Percentiles rank a stretch among this genome's conserved stretches.
These are phyloP conservation scores for Coemansia erecta DNA, from an alignment of 192 early-diverging fungal genomes.

Conservation along the genomic window DNA sequence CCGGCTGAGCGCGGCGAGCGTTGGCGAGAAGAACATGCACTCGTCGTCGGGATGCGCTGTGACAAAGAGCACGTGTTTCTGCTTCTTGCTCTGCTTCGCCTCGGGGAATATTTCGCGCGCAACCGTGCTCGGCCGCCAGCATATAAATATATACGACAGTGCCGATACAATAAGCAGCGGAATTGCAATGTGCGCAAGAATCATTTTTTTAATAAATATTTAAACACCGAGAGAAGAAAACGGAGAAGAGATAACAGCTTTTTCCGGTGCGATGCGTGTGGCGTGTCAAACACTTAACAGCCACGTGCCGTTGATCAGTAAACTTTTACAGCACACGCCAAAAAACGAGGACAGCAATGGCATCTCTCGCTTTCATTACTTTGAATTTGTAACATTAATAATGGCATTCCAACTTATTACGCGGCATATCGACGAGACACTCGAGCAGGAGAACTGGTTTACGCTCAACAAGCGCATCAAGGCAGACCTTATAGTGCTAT, in stretches of 20 bases:
- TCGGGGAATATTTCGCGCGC: slow-evolving; percentile 33
- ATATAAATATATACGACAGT: slow-evolving; percentile 24
- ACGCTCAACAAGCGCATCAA: slow-evolving; percentile 64
- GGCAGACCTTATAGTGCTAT: slow-evolving; percentile 69
- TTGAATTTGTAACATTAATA: not conserved
- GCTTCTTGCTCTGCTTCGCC: slow-evolving; percentile 36
- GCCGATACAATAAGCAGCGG: slow-evolving; percentile 35
- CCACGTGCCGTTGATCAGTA: too few relatives aligned
- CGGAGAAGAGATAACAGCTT: too few relatives aligned
- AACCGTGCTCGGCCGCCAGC: slow-evolving; percentile 28
- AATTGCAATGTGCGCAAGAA: slow-evolving; percentile 36
- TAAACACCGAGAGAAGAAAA: too few relatives aligned
- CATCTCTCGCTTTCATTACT: not conserved
- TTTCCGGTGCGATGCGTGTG: too few relatives aligned
- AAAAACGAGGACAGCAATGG: too few relatives aligned
- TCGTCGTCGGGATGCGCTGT: slow-evolving; percentile 97
- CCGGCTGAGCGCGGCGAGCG: slow-evolving; percentile 57
- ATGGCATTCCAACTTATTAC: slow-evolving; percentile 58
- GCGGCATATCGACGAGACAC: slow-evolving; percentile 58
- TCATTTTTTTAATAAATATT: slow-evolving; percentile 20
- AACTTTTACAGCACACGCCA: too few relatives aligned
- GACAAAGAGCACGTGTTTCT: slow-evolving; percentile 60
- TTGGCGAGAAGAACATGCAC: slow-evolving; percentile 96
- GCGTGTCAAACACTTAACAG: too few relatives aligned
- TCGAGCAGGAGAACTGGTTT: slow-evolving; percentile 58